Evolutionary conservation across 176 grass and related monocot genomes (phyloP).

Genomic region (Musa acuminata): DNA sequence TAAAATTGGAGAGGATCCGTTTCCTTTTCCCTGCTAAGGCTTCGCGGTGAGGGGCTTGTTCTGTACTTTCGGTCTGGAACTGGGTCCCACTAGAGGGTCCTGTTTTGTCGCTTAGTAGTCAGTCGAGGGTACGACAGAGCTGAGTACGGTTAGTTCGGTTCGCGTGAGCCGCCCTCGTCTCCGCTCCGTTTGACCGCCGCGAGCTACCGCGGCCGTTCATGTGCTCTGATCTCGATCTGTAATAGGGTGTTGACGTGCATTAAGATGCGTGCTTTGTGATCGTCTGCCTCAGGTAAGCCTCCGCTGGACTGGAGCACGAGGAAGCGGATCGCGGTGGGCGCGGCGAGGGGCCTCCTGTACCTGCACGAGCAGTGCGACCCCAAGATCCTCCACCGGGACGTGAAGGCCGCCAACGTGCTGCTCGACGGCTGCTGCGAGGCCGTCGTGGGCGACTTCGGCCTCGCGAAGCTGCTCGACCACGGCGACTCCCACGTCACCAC

Average conservation of each 20-base stretch:
- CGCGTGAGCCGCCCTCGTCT: background rate
- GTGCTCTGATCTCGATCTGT: no score
- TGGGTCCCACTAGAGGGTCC: background rate
- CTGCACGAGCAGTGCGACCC: constrained; percentile 89
- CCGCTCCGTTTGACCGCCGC: background rate
- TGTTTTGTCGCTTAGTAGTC: background rate
- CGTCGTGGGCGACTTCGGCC: constrained; percentile 68
- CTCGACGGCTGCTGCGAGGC: constrained; percentile 66
- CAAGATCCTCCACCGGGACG: constrained; percentile 25
- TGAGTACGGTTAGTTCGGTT: background rate
- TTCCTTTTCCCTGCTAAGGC: background rate
- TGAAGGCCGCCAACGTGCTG: constrained; percentile 45
- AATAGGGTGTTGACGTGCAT: background rate
- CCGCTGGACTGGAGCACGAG: constrained; percentile 53
- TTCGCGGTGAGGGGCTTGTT: no score
- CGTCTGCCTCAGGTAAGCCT: constrained; percentile 35
- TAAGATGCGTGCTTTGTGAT: background rate
- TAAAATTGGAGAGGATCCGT: background rate
- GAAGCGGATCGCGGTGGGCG: constrained; percentile 58
- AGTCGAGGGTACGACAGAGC: background rate
- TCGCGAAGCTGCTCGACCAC: constrained; percentile 82
- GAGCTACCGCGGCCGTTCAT: background rate
- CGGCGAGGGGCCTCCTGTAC: constrained; percentile 58
- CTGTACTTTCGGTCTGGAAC: background rate
- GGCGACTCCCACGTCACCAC: constrained; percentile 76